Evolutionary conservation across 805 yeast species (phyloP).

Genomic region (Lipomyces chichibuensis): DNA sequence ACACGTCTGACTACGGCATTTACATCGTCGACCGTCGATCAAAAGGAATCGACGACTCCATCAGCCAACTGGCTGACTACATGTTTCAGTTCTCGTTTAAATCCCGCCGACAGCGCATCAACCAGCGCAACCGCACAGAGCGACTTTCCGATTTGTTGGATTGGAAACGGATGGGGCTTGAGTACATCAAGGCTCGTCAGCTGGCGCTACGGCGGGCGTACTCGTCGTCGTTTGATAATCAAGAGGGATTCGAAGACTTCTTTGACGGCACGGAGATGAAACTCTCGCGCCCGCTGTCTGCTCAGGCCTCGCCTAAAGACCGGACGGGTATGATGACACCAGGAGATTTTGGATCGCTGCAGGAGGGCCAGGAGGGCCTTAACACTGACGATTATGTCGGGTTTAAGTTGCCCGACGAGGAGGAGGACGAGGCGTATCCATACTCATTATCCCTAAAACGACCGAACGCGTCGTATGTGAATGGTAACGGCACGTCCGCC

Average conservation of each 20-base stretch:
- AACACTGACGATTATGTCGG: slow-evolving; percentile 72
- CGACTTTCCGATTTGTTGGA: slow-evolving; percentile 88
- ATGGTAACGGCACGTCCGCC: slow-evolving; percentile 7
- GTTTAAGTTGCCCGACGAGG: slow-evolving; percentile 49
- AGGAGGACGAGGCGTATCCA: slow-evolving; percentile 41
- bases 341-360: slow-evolving; percentile 95
- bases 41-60: slow-evolving; percentile 90
- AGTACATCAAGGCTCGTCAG: slow-evolving; percentile 92
- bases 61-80: slow-evolving; percentile 82
- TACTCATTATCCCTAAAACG: slow-evolving; percentile 38
- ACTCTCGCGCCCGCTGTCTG: slow-evolving; percentile 87
- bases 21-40: slow-evolving; percentile 93
- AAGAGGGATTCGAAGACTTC: slow-evolving; percentile 41
- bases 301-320: slow-evolving; percentile 94
- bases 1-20: slow-evolving; percentile 93
- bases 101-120: slow-evolving; percentile 94
- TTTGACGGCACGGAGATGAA: slow-evolving; percentile 48
- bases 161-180: slow-evolving; percentile 98
- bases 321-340: slow-evolving; percentile 86
- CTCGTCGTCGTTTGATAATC: slow-evolving; percentile 67
- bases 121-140: slow-evolving; percentile 96
- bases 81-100: slow-evolving; percentile 88
- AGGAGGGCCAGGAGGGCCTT: slow-evolving; percentile 76
- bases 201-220: slow-evolving; percentile 91
- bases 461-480: slow-evolving; percentile 9